phyloP scores from a whole-genome alignment of 345 rosid species.

The Turritis glabra region DNA sequence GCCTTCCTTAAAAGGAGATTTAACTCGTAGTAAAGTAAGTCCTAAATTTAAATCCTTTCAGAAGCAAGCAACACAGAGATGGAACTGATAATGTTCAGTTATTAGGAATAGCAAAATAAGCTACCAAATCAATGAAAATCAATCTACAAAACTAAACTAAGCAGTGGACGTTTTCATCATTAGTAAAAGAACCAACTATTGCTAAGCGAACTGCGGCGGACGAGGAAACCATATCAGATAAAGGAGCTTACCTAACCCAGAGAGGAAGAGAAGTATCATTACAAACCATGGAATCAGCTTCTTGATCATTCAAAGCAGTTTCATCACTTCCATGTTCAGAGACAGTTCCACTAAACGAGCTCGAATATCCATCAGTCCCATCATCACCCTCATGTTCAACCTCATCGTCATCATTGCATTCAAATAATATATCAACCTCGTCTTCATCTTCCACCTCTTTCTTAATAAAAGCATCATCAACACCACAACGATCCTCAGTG shows the following conservation, averaged over 20 bases:
- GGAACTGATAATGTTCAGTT: background rate
- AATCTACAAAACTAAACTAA: background rate
- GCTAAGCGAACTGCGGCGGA: background rate
- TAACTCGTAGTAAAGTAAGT: background rate
- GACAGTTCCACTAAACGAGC: slow-evolving; percentile 70
- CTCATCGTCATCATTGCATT: slow-evolving; percentile 20
- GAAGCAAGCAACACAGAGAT: slow-evolving; percentile 8
- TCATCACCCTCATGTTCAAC: slow-evolving; percentile 41
- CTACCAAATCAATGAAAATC: background rate
- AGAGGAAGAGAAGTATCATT: slow-evolving; percentile 35
- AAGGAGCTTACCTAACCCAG: slow-evolving; percentile 50
- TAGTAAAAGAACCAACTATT: background rate
- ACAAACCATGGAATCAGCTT: slow-evolving; percentile 59
- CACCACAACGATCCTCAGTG: slow-evolving; percentile 24
- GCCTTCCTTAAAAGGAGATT: slow-evolving; percentile 18
- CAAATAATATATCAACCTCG: slow-evolving; percentile 57
- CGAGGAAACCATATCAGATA: background rate
- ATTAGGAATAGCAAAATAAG: background rate
- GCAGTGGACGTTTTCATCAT: background rate
- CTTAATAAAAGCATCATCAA: background rate
- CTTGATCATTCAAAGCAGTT: slow-evolving; percentile 52
- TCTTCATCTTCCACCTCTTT: background rate
- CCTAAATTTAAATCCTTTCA: background rate
- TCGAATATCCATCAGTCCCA: slow-evolving; percentile 61
- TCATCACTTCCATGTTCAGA: slow-evolving; percentile 47